These are phyloP conservation scores for Aciculosporium take DNA, from an alignment of 2,329 filamentous ascomycete species.

Conservation along the genomic window DNA sequence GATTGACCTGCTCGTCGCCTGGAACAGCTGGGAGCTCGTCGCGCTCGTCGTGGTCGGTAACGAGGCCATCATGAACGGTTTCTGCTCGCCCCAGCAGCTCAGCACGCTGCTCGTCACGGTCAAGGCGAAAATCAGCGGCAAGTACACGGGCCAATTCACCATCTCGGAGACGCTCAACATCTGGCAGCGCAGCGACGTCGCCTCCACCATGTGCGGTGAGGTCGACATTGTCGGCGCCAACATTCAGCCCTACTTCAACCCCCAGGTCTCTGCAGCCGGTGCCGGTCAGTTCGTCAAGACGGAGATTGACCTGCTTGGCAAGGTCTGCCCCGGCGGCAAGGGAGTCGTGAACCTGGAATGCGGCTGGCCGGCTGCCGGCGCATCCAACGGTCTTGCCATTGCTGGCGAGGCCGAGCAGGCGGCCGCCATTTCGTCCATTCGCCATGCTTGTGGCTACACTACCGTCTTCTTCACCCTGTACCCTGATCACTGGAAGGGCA, in stretches of 20 bases:
- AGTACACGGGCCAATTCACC: conserved; percentile 60
- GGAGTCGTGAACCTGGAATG: conserved; percentile 73
- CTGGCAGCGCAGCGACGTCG: conserved; percentile 51
- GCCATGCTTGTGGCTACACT: conserved; percentile 47
- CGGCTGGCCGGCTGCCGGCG: conserved; percentile 68
- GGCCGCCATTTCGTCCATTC: conserved; percentile 57
- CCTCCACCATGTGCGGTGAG: conserved; percentile 48
- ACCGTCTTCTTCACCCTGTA: conserved; percentile 70
- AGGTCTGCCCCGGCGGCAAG: conserved; percentile 56
- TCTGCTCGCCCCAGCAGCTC: conserved; percentile 50
- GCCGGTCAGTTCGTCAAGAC: conserved; percentile 64
- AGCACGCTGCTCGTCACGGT: conserved; percentile 53
- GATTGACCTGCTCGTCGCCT: conserved; percentile 56
- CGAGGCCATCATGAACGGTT: conserved; percentile 70
- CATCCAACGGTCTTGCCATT: conserved; percentile 56
- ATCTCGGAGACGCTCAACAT: conserved; percentile 75
- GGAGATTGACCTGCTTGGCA: conserved; percentile 58
- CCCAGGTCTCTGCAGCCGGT: conserved; percentile 41
- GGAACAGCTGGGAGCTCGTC: conserved; percentile 62
- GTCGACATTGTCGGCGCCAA: conserved; percentile 75
- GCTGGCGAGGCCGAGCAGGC: conserved; percentile 55
- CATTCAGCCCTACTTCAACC: conserved; percentile 91
- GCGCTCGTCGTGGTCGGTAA: conserved; percentile 79
- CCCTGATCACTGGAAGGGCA: conserved; percentile 70
- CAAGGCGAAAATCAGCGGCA: conserved; percentile 51